Evolutionary conservation across 257 asterid genomes (phyloP).

Genomic region (Anisodus acutangulus): DNA sequence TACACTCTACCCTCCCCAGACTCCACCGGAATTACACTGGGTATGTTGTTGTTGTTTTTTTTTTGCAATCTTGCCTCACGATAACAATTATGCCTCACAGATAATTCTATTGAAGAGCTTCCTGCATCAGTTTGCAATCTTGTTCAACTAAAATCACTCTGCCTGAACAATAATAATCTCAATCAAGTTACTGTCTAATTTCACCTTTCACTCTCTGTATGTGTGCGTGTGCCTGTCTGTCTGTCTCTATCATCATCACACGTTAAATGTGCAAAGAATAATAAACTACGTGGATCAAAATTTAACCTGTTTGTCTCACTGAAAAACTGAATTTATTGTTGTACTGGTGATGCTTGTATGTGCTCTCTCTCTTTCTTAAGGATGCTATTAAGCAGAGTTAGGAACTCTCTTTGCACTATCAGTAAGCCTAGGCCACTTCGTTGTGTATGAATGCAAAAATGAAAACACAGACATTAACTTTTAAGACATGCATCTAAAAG

Average conservation of each 20-base stretch:
- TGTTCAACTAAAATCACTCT: constrained; percentile 18
- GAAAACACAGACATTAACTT: not conserved
- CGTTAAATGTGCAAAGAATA: not conserved
- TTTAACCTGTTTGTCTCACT: not conserved
- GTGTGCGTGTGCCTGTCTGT: too few relatives aligned
- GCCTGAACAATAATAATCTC: too few relatives aligned
- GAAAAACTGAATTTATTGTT: not conserved
- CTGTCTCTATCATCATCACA: not conserved
- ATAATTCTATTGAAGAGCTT: constrained; percentile 82
- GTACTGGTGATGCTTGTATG: not conserved
- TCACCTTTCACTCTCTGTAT: too few relatives aligned
- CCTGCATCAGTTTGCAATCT: constrained; percentile 88
- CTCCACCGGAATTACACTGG: too few relatives aligned
- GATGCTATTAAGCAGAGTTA: not conserved
- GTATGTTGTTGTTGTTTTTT: not conserved
- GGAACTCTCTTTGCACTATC: not conserved
- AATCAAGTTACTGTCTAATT: too few relatives aligned
- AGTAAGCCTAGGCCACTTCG: not conserved
- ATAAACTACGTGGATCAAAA: not conserved
- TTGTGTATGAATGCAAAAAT: not conserved
- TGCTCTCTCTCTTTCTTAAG: not conserved
- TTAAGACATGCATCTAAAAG: too few relatives aligned
- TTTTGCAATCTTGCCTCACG: constrained; percentile 32
- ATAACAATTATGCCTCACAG: constrained; percentile 46
- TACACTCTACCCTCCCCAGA: too few relatives aligned